phyloP scores from a whole-genome alignment of 2,329 filamentous ascomycete genomes.

The Ceratocystis alfenasii region DNA sequence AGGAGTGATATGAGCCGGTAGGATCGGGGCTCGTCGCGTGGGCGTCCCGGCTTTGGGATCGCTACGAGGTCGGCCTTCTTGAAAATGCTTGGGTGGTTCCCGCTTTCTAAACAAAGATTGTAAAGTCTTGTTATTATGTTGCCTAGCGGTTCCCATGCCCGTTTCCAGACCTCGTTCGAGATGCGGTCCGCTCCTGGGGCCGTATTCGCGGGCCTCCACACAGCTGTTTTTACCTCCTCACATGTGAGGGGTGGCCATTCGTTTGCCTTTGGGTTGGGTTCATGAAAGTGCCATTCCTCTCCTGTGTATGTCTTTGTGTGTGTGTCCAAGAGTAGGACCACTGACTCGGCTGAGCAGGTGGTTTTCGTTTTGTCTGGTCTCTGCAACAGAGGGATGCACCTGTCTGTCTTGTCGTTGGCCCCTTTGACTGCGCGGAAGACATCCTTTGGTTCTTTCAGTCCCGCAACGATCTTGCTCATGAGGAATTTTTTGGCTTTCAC shows the following conservation, averaged over 20 bases:
- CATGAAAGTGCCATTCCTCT: not conserved
- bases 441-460: not conserved
- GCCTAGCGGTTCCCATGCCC: not conserved
- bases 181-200: not conserved
- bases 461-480: not conserved
- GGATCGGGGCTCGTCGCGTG: too few species aligned
- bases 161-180: not conserved
- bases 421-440: not conserved
- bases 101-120: not conserved
- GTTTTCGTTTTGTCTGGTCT: not conserved
- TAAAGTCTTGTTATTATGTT: not conserved
- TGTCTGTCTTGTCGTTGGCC: not conserved
- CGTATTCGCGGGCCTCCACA: not conserved
- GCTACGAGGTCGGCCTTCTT: too few species aligned
- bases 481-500: not conserved
- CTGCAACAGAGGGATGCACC: not conserved
- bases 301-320: not conserved
- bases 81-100: not conserved
- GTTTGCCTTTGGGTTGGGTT: not conserved
- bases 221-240: not conserved
- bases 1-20: too few species aligned
- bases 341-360: not conserved
- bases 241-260: not conserved
- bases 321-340: not conserved
- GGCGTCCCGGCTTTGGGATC: too few species aligned